Base-by-base conservation (phyloP, 441 rosid genomes). In the Sinapis alba region DNA sequence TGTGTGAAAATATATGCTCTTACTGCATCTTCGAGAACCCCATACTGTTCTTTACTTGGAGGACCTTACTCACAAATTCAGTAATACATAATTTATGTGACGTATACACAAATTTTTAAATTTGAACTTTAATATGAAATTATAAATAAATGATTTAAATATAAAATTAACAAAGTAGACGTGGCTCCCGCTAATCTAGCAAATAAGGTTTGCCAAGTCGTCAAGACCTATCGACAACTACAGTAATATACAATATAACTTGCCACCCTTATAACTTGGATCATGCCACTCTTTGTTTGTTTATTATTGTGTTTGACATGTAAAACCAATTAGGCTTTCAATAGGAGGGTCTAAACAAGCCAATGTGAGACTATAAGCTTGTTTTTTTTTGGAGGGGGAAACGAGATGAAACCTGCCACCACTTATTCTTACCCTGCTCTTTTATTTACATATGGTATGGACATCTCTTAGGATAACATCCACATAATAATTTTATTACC, bases 131-230 rank as follows among this genome's bases (percentile, higher is more conserved):
- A 3, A 8, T 19, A 47, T 7, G 54, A 38, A 38, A 57, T 26
- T 19, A 12, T 13, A 26, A 38, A n/a, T 11, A 51, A 51, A 62
- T 24, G 20, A 20, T 41, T 13, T 32, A 8, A 24, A 68, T 69
- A 54, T 43, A 2, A 76, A 61, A 36, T 27, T 16, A 63, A 76
- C 1, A 47, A 32, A 64, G 62, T 26, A 65, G 30, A 65, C 80
- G 76, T 77, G 80, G 73, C 20, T 71, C 62, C 77, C 76, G 80
- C 80, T 65, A 77, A 77, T 77, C 28, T 34, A 47, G n/a, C n/a
- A n/a, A n/a, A n/a, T n/a, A 64, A 54, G 28, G 20, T 56, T 53
- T 72, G 7, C 26, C 32, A 62, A 45, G 54, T 16, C 21, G 54
- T 4, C 21, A 50, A 50, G 58, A 19, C 26, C 8, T 30, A 56